Percentiles rank a stretch among this genome's conserved stretches.
Evolutionary conservation across 2,329 filamentous ascomycete species (phyloP).

Genomic region (Fulvia fulva): DNA sequence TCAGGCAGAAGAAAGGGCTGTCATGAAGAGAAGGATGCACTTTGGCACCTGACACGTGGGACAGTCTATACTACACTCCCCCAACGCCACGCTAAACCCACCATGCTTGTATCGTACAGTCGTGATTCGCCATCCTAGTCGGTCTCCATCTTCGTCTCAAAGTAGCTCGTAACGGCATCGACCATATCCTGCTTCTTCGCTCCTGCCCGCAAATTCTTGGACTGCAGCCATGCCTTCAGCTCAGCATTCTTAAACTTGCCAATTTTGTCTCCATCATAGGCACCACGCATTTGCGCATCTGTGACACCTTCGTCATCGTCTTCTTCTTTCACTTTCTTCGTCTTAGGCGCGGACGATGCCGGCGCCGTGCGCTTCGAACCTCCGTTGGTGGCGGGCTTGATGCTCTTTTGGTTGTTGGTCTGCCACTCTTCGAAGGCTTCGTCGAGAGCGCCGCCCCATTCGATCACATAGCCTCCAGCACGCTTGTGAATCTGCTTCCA

Average conservation of each 20-base stretch:
- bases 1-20: neutral
- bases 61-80: neutral
- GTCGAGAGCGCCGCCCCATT: constrained; percentile 70
- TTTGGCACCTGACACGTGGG: neutral
- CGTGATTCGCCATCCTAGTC: constrained; percentile 15
- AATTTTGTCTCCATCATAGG: constrained; percentile 43
- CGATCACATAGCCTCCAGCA: constrained; percentile 70
- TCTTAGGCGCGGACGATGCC: constrained; percentile 25
- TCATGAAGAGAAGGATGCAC: no score
- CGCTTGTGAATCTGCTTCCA: constrained; percentile 87
- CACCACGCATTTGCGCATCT: constrained; percentile 43
- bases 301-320: constrained; percentile 33
- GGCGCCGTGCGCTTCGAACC: constrained; percentile 43
- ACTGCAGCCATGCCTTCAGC: constrained; percentile 32
- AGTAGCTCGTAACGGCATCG: constrained; percentile 33
- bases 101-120: neutral
- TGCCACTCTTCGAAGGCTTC: constrained; percentile 49
- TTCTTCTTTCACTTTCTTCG: constrained; percentile 46
- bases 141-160: constrained; percentile 36
- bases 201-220: constrained; percentile 24
- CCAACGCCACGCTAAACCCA: neutral
- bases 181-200: constrained; percentile 35
- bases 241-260: constrained; percentile 37
- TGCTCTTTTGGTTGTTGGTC: constrained; percentile 29
- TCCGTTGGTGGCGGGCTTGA: constrained; percentile 42